phyloP scores from a whole-genome alignment of 2,329 filamentous ascomycete species.

The Pseudocercospora vitis region DNA sequence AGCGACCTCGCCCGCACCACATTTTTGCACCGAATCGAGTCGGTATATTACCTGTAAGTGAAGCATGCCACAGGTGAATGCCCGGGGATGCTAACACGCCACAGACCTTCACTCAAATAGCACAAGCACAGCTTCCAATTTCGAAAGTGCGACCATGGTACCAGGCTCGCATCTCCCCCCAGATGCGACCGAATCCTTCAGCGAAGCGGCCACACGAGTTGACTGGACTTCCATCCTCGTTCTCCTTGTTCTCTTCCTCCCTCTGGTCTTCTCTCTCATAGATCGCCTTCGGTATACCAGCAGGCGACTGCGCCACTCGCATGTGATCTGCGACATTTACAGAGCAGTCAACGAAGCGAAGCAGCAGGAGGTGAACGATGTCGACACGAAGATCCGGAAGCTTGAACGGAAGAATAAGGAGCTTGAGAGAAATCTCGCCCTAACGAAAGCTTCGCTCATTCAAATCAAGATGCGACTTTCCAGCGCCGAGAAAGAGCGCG shows the following conservation, averaged over 20 bases:
- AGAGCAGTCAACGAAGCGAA: not conserved
- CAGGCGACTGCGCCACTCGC: not conserved
- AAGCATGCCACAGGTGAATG: not conserved
- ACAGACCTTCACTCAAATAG: not conserved
- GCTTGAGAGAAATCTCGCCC: not conserved
- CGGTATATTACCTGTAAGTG: not conserved
- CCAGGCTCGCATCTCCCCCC: not conserved
- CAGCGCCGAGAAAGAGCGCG: not conserved
- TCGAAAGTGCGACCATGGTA: not conserved
- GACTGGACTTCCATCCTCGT: no score
- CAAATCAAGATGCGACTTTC: not conserved
- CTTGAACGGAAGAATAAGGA: no score
- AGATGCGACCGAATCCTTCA: not conserved
- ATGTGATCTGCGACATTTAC: not conserved
- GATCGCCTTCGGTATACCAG: no score
- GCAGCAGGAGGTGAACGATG: not conserved
- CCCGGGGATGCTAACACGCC: not conserved
- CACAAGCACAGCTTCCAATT: no score
- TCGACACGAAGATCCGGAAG: not conserved
- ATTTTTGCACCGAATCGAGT: not conserved
- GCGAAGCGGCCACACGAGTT: no score
- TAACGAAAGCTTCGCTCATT: not conserved
- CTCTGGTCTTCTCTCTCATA: no score
- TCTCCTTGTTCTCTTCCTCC: no score
- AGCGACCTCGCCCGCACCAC: no score